Evolutionary conservation across 2,329 filamentous ascomycete species (phyloP).

Genomic region (Nakataea oryzae): DNA sequence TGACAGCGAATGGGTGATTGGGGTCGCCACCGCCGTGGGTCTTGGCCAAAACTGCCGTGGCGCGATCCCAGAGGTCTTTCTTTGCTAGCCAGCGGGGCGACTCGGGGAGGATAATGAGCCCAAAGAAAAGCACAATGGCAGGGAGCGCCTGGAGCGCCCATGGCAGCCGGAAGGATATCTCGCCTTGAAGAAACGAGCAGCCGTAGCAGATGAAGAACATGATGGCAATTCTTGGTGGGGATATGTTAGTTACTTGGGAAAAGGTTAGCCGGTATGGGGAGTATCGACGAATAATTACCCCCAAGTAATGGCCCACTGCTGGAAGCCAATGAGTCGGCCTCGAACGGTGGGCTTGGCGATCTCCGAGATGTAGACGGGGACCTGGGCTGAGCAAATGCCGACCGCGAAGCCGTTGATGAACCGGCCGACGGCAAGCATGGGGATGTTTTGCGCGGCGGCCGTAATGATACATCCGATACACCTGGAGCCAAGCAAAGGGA

Average conservation of each 20-base stretch:
- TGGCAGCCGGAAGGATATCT: constrained; percentile 37
- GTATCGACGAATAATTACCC: constrained; percentile 1
- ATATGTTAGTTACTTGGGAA: background rate
- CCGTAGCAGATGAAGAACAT: constrained; percentile 39
- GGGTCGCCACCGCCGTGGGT: constrained; percentile 57
- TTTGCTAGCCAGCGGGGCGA: constrained; percentile 41
- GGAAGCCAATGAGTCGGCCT: constrained; percentile 30
- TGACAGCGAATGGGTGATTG: constrained; percentile 52
- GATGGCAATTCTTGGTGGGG: constrained; percentile 24
- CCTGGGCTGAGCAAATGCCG: constrained; percentile 63
- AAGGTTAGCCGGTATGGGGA: no score
- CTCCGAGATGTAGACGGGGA: constrained; percentile 62
- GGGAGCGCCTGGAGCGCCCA: constrained; percentile 38
- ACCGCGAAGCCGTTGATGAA: constrained; percentile 62
- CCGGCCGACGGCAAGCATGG: constrained; percentile 56
- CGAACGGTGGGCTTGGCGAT: constrained; percentile 38
- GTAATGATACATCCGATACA: constrained; percentile 34
- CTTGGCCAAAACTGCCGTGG: constrained; percentile 35
- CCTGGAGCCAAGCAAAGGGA: constrained; percentile 18
- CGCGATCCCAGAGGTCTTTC: constrained; percentile 34
- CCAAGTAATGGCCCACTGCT: constrained; percentile 35
- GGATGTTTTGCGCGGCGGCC: constrained; percentile 33
- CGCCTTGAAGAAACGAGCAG: constrained; percentile 27
- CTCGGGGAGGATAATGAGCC: constrained; percentile 32
- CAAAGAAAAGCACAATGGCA: constrained; percentile 27